Conservation (phyloP, 331 rosid genomes). For the Acacia concinna region DNA sequence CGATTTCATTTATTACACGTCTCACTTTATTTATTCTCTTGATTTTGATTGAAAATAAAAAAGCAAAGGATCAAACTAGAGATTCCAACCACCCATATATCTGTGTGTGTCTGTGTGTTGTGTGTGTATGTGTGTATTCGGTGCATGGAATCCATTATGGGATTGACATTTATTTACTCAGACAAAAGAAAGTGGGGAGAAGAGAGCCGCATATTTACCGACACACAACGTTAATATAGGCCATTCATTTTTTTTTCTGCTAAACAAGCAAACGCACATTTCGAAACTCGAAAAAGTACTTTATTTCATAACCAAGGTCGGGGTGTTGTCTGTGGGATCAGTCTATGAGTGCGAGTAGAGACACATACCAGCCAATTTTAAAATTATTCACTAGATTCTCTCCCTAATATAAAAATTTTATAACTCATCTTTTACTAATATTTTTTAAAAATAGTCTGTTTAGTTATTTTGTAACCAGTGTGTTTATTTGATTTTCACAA, state of each 20-base stretch:
- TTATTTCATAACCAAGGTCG: no score
- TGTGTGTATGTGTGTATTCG: no score
- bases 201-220: background rate
- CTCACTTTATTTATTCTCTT: slow-evolving; percentile 12
- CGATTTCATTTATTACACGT: background rate
- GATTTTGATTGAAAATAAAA: slow-evolving; percentile 19
- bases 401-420: no score
- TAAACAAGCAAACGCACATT: no score
- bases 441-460: no score
- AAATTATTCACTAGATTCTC: background rate
- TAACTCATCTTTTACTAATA: no score
- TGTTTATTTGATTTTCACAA: no score
- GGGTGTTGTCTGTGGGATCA: background rate
- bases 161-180: slow-evolving; percentile 17
- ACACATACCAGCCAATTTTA: background rate
- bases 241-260: no score
- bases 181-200: background rate
- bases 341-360: background rate
- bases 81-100: background rate
- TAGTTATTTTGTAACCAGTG: no score
- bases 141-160: slow-evolving; percentile 21
- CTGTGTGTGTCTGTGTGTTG: no score
- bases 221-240: background rate
- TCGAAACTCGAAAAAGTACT: no score
- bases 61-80: background rate